Evolutionary conservation across 2,329 filamentous ascomycete genomes (phyloP).

Genomic region (Periconia macrospinosa): DNA sequence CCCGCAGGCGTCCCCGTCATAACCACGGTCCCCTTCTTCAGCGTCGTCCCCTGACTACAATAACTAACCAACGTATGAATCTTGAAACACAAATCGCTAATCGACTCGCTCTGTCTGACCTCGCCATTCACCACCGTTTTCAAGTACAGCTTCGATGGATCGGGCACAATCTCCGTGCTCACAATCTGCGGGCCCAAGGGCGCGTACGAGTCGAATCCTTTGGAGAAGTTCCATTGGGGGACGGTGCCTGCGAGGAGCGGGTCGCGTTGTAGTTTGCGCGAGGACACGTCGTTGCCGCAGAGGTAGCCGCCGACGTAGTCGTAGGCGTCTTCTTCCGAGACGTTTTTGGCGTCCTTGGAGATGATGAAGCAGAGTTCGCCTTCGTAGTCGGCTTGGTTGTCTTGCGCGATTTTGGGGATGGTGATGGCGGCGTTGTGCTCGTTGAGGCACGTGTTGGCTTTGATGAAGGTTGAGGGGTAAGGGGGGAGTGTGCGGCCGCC

Average conservation of each 20-base stretch:
- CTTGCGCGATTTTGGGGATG: slow-evolving; percentile 54
- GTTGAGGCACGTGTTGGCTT: slow-evolving; percentile 46
- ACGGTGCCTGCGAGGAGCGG: slow-evolving; percentile 53
- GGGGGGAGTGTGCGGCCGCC: slow-evolving; percentile 54
- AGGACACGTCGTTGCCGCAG: slow-evolving; percentile 58
- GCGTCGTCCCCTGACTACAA: slow-evolving; percentile 48
- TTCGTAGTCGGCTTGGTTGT: slow-evolving; percentile 50
- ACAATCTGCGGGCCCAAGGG: slow-evolving; percentile 58
- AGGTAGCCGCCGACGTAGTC: slow-evolving; percentile 59
- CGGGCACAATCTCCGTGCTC: slow-evolving; percentile 43
- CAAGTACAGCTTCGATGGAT: slow-evolving; percentile 49
- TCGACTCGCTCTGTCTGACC: slow-evolving; percentile 52
- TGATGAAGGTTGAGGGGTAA: slow-evolving; percentile 56
- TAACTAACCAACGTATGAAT: slow-evolving; percentile 51
- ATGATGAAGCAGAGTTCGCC: slow-evolving; percentile 52
- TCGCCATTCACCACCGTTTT: slow-evolving; percentile 53
- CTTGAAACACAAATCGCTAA: slow-evolving; percentile 53
- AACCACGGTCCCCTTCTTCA: slow-evolving; percentile 53
- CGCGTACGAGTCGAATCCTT: slow-evolving; percentile 60
- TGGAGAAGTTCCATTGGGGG: slow-evolving; percentile 61
- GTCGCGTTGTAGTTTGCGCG: slow-evolving; percentile 56
- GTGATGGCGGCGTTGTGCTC: slow-evolving; percentile 47
- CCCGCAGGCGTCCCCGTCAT: slow-evolving; percentile 53
- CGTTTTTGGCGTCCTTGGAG: slow-evolving; percentile 55
- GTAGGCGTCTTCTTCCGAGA: slow-evolving; percentile 48